phyloP scores from a whole-genome alignment of 208 protist genomes.

The Trypanosoma vivax region DNA sequence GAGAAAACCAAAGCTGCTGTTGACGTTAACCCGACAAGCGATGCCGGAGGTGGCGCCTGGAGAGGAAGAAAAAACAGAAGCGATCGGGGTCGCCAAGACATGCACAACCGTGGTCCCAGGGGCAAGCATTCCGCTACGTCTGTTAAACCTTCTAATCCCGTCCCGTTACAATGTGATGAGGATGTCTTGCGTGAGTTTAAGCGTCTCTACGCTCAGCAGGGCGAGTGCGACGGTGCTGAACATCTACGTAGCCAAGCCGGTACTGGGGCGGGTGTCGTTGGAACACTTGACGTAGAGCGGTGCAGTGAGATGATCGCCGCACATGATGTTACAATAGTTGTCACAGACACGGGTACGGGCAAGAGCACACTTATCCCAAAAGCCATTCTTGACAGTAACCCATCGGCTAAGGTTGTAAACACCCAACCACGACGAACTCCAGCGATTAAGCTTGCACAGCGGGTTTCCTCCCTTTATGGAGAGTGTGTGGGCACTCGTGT shows the following conservation, averaged over 20 bases:
- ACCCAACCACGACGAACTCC: slow-evolving; percentile 76
- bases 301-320: slow-evolving; percentile 52
- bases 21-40: no score
- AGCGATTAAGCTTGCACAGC: slow-evolving; percentile 71
- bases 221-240: slow-evolving; percentile 23
- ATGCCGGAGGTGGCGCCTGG: not conserved
- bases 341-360: slow-evolving; percentile 83
- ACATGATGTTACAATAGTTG: slow-evolving; percentile 81
- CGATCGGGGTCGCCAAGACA: not conserved
- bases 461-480: slow-evolving; percentile 44
- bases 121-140: no score
- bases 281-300: slow-evolving; percentile 48
- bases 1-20: no score
- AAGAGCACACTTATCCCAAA: slow-evolving; percentile 84
- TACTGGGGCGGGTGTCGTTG: slow-evolving; percentile 25
- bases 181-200: slow-evolving; percentile 37
- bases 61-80: not conserved
- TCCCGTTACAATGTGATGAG: not conserved
- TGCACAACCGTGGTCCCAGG: no score
- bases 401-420: slow-evolving; percentile 39
- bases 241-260: slow-evolving; percentile 32
- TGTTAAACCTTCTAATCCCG: not conserved
- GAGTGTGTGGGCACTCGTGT: slow-evolving; percentile 43
- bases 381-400: slow-evolving; percentile 43
- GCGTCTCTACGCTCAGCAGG: slow-evolving; percentile 47